Evolutionary conservation across 129 eudicot species (phyloP), one percentile per base, ranked within the genome.

Genomic region (Helianthus tuberosus): DNA sequence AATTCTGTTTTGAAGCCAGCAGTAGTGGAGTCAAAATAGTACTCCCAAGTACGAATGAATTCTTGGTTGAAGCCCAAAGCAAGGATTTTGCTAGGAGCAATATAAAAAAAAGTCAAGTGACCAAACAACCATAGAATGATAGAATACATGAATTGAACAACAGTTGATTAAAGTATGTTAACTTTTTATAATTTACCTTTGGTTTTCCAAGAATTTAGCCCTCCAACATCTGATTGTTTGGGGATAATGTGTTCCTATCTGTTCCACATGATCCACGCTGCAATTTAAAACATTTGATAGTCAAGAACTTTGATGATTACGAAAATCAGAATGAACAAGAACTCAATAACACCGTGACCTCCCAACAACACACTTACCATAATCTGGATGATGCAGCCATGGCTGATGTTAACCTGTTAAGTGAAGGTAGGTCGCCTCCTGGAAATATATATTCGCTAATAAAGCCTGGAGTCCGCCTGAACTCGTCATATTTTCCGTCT

Each of bases 221-320:
- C 95, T 79, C 97, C 97, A 91, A 25, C 25, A 78, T 79, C 89
- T 82, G 14, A 91, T 82, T 7, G 97, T 91, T 69, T 75, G 86
- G 67, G 75, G 73, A 76, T 91, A 91, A 77, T 91, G 95, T 48
- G 77, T 63, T 67, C 95, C 97, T 14, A 91, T 77, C 80, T 88
- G 75, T 63, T 91, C 97, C 43, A 88, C 83, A 57, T 91, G 91
- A 81, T 84, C 97, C 79, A 91, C 95, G 4, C 97, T 91, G 84
- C 69, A 74, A 47, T 11, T 49, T 49, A 12, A 41, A 65, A 6
- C 38, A 43, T 41, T 65, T 65, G 9, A 43, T 16, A 15, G 29
- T 25, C 2, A 39, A 25, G n/a, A 65, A 15, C 13, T 17, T 23
- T 5, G 25, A 13, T 7, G 23, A 13, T 46, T 13, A 62, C 11